Percentiles rank a stretch among this genome's conserved stretches.
Evolutionary conservation across 257 asterid genomes (phyloP).

Genomic region (Nicotiana benthamiana): DNA sequence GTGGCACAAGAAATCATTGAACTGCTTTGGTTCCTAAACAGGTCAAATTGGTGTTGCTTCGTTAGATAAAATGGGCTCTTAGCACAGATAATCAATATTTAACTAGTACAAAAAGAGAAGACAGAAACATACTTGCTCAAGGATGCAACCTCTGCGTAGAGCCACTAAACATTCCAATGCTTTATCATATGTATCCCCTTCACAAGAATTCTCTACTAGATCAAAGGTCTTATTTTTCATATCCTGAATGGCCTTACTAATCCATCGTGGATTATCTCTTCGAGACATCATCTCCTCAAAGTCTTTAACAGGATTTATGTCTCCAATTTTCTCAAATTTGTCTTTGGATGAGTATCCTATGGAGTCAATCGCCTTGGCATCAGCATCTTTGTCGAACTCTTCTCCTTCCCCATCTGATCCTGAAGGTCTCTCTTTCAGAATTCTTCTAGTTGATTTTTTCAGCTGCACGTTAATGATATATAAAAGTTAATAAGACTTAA

Average conservation of each 20-base stretch:
- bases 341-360: conserved; percentile 38
- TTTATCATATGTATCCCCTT: conserved; percentile 50
- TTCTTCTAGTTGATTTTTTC: conserved; percentile 71
- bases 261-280: conserved; percentile 82
- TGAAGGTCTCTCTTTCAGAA: conserved; percentile 54
- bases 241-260: conserved; percentile 53
- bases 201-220: conserved; percentile 57
- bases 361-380: conserved; percentile 48
- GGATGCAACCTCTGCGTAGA: conserved; percentile 80
- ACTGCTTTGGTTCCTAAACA: conserved; percentile 73
- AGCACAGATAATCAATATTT: neutral
- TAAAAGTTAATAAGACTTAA: neutral
- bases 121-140: conserved; percentile 56
- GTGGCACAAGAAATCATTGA: conserved; percentile 57
- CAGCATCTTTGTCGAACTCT: conserved; percentile 20
- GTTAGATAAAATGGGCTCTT: neutral
- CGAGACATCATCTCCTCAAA: conserved; percentile 84
- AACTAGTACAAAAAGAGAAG: neutral
- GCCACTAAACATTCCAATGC: conserved; percentile 66
- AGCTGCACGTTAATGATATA: conserved; percentile 45
- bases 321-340: conserved; percentile 60
- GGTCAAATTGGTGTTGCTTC: neutral
- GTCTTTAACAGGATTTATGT: conserved; percentile 67
- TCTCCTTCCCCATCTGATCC: conserved; percentile 60
- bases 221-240: conserved; percentile 60